Evolutionary conservation across 495 filamentous ascomycete species (phyloP).

Genomic region (Delitschia confertaspora): DNA sequence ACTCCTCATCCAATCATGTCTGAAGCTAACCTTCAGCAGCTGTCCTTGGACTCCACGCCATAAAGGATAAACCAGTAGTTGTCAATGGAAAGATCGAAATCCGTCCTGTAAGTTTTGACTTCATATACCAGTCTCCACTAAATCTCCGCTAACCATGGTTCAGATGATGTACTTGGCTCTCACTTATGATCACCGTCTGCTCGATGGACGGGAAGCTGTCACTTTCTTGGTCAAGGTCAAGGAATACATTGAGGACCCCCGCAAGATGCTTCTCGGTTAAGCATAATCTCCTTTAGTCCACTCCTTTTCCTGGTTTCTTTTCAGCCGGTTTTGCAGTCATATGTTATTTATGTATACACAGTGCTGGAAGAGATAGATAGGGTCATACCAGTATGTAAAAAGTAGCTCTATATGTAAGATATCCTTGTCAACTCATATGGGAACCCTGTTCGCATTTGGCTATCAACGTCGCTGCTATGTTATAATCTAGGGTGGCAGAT

Average conservation of each 20-base stretch:
- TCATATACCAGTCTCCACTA: slow-evolving; percentile 3
- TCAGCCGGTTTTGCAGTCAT: too few relatives aligned
- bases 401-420: too few relatives aligned
- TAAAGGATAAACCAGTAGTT: slow-evolving; percentile 87
- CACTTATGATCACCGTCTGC: slow-evolving; percentile 91
- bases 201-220: slow-evolving; percentile 92
- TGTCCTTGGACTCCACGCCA: slow-evolving; percentile 93
- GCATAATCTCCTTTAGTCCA: too few relatives aligned
- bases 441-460: too few relatives aligned
- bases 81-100: slow-evolving; percentile 90
- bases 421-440: too few relatives aligned
- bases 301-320: too few relatives aligned
- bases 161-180: slow-evolving; percentile 98
- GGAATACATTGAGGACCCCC: slow-evolving; percentile 95
- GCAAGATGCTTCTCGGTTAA: slow-evolving; percentile 67
- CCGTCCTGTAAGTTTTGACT: slow-evolving; percentile 53
- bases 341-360: too few relatives aligned
- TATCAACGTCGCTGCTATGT: too few relatives aligned
- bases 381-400: too few relatives aligned
- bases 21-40: slow-evolving; percentile 41
- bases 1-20: neutral
- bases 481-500: too few relatives aligned
- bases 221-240: slow-evolving; percentile 97
- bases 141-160: slow-evolving; percentile 58
- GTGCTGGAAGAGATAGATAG: too few relatives aligned